Conservation (phyloP, 768 basidiomycete genomes). For the Serendipita sp. region DNA sequence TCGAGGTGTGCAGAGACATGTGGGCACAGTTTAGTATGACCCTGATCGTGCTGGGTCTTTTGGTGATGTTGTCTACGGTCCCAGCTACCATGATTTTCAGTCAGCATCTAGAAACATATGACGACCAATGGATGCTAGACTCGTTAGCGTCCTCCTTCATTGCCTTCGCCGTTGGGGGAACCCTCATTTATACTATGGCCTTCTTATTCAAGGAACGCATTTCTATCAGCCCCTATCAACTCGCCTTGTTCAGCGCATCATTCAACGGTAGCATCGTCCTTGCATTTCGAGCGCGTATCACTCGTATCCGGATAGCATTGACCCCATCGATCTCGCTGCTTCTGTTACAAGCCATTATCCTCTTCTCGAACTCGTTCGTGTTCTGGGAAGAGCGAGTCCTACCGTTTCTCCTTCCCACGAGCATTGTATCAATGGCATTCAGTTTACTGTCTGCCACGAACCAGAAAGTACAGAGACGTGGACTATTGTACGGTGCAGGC, state of each 20-base stretch:
- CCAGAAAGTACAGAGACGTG: slow-evolving; percentile 50
- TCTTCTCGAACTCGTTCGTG: slow-evolving; percentile 92
- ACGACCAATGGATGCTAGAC: slow-evolving; percentile 27
- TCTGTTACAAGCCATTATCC: slow-evolving; percentile 53
- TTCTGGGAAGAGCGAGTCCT: slow-evolving; percentile 88
- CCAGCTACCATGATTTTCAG: slow-evolving; percentile 41
- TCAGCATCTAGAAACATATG: slow-evolving; percentile 25
- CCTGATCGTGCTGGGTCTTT: slow-evolving; percentile 60
- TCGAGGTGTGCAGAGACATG: slow-evolving; percentile 59
- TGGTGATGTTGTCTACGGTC: slow-evolving; percentile 40
- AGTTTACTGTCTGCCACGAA: slow-evolving; percentile 54
- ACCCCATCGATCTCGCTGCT: slow-evolving; percentile 28
- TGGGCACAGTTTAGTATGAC: slow-evolving; percentile 90
- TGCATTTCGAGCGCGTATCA: not conserved
- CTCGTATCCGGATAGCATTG: not conserved
- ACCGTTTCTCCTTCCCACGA: slow-evolving; percentile 55
- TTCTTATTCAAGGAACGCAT: slow-evolving; percentile 8
- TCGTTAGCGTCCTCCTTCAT: not conserved
- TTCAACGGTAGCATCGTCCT: not conserved
- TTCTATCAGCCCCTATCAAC: slow-evolving; percentile 14
- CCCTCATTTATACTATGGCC: slow-evolving; percentile 13
- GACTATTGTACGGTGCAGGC: slow-evolving; percentile 52
- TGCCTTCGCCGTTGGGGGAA: slow-evolving; percentile 1
- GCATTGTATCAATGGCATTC: slow-evolving; percentile 42
- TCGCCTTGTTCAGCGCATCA: not conserved